A percentile compares a stretch with the other conserved stretches of the same genome.
These are phyloP conservation scores for Aspergillus indologenus DNA, from an alignment of 495 filamentous ascomycete species.

Conservation along the genomic window DNA sequence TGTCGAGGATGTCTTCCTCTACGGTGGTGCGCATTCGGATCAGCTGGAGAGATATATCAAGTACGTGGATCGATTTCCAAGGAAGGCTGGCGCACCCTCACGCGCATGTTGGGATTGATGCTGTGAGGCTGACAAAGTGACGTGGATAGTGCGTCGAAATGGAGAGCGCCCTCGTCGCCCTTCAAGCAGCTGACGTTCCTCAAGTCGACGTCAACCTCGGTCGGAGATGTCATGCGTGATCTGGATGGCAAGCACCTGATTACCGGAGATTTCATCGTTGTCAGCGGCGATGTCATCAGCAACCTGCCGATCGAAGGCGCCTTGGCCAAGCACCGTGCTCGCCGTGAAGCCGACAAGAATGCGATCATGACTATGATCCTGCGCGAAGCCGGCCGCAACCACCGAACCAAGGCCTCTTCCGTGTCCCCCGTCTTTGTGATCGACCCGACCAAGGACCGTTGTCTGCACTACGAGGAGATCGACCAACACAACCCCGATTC, in stretches of 20 bases:
- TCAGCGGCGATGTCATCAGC: conserved; percentile 91
- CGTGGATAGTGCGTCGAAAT: conserved; percentile 58
- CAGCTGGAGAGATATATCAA: conserved; percentile 82
- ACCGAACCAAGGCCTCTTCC: conserved; percentile 70
- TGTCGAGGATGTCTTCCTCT: conserved; percentile 87
- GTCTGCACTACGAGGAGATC: conserved; percentile 88
- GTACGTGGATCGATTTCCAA: conserved; percentile 35
- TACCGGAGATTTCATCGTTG: conserved; percentile 83
- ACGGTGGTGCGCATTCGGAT: conserved; percentile 85
- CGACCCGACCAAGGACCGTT: conserved; percentile 74
- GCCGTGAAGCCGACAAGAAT: conserved; percentile 81
- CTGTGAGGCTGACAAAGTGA: conserved; percentile 5
- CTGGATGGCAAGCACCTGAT: conserved; percentile 85
- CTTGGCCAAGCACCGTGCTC: conserved; percentile 73
- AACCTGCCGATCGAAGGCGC: conserved; percentile 80
- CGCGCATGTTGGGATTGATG: background rate
- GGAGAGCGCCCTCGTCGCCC: conserved; percentile 68
- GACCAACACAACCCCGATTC: conserved; percentile 41
- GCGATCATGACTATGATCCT: conserved; percentile 98
- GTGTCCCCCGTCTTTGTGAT: conserved; percentile 81
- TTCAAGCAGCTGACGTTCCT: conserved; percentile 82
- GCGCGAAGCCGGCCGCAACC: conserved; percentile 67
- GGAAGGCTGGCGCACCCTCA: background rate
- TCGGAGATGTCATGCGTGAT: conserved; percentile 94
- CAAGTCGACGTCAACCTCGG: conserved; percentile 79